These are phyloP conservation scores for Pleodorina starrii DNA, from an alignment of 139 green algal genomes.

Conservation along the genomic window DNA sequence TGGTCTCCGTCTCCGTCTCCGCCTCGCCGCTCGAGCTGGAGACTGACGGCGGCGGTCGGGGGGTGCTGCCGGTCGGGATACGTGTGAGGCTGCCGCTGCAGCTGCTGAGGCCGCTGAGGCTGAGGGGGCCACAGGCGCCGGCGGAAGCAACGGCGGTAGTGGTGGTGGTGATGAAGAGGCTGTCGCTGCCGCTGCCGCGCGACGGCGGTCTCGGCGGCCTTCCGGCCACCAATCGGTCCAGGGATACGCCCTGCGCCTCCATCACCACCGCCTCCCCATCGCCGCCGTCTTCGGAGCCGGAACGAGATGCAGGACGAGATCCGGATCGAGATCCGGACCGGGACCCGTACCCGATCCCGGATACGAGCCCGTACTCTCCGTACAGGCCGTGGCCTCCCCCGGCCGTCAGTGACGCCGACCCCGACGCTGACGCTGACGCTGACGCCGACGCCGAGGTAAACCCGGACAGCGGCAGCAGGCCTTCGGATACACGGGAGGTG, in stretches of 20 bases:
- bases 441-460: not conserved
- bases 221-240: not conserved
- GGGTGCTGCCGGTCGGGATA: not conserved
- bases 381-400: not conserved
- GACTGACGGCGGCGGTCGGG: not conserved
- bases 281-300: not conserved
- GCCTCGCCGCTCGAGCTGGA: too few relatives aligned
- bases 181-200: not conserved
- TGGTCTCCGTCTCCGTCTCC: not conserved
- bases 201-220: not conserved
- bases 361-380: not conserved
- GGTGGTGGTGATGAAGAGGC: too few relatives aligned
- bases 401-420: not conserved
- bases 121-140: not conserved
- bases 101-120: not conserved
- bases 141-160: too few relatives aligned
- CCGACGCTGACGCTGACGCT: not conserved
- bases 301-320: not conserved
- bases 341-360: not conserved
- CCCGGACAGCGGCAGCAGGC: not conserved
- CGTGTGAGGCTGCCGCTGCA: not conserved
- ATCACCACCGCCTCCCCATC: not conserved
- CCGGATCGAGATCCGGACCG: not conserved
- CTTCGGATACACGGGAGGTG: not conserved
- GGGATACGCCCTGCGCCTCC: conserved; percentile 10